Percentiles rank a stretch among this genome's conserved stretches.
Evolutionary conservation across 306 rosid species (phyloP).

Genomic region (Ormosia emarginata): DNA sequence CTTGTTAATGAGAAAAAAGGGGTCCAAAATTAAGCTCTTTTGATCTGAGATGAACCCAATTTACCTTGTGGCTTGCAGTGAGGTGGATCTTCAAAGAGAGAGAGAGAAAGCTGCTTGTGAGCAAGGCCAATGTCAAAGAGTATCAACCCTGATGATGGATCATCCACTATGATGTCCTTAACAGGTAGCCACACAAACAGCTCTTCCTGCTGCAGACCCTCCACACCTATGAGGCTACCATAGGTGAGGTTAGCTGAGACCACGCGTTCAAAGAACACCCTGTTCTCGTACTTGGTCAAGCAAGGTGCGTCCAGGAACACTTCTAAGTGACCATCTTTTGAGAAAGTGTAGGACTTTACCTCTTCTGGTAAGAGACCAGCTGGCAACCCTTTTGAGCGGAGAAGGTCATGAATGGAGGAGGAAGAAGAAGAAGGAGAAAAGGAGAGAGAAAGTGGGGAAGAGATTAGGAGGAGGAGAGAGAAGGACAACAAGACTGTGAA

Average conservation of each 20-base stretch:
- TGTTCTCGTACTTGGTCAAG: slow-evolving; percentile 68
- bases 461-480: slow-evolving; percentile 18
- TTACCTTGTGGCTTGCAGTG: slow-evolving; percentile 68
- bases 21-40: background rate
- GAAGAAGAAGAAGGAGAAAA: background rate
- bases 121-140: slow-evolving; percentile 89
- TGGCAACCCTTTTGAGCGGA: slow-evolving; percentile 75
- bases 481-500: slow-evolving; percentile 4
- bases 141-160: slow-evolving; percentile 75
- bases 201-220: slow-evolving; percentile 83
- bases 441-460: slow-evolving; percentile 21
- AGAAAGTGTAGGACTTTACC: slow-evolving; percentile 62
- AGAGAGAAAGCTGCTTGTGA: slow-evolving; percentile 72
- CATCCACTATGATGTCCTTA: slow-evolving; percentile 77
- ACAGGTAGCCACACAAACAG: slow-evolving; percentile 85
- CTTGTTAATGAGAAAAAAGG: background rate
- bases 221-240: slow-evolving; percentile 77
- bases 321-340: slow-evolving; percentile 57
- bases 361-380: slow-evolving; percentile 80
- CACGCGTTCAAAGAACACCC: slow-evolving; percentile 66
- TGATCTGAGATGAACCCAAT: background rate
- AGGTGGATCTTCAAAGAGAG: slow-evolving; percentile 93
- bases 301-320: slow-evolving; percentile 80
- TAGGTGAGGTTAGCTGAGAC: slow-evolving; percentile 79
- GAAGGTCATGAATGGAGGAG: slow-evolving; percentile 68